Conservation (phyloP, 768 basidiomycete species). For the Panellus pusillus region DNA sequence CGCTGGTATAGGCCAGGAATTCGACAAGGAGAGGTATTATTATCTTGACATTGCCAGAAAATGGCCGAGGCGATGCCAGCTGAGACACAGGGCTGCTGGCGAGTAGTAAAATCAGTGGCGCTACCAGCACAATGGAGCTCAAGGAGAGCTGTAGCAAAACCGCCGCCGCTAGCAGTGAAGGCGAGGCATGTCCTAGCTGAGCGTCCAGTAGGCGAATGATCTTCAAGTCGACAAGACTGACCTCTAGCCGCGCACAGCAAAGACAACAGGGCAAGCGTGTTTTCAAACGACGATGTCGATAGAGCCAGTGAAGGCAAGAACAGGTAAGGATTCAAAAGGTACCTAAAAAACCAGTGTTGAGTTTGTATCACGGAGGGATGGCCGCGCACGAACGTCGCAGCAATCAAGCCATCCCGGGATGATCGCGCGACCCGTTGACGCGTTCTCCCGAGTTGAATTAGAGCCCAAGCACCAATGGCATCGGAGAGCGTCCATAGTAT, state of each 20-base stretch:
- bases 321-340: slow-evolving; percentile 88
- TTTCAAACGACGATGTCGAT: slow-evolving; percentile 84
- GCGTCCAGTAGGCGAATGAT: slow-evolving; percentile 22
- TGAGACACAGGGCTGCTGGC: slow-evolving; percentile 62
- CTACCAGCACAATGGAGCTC: slow-evolving; percentile 67
- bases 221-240: slow-evolving; percentile 27
- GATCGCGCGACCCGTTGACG: slow-evolving; percentile 52
- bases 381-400: slow-evolving; percentile 55
- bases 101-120: slow-evolving; percentile 66
- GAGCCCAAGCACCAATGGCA: slow-evolving; percentile 61
- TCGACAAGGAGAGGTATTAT: slow-evolving; percentile 43
- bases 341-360: slow-evolving; percentile 48
- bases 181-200: slow-evolving; percentile 53
- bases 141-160: slow-evolving; percentile 70
- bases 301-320: slow-evolving; percentile 76
- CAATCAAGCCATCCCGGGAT: slow-evolving; percentile 60
- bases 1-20: slow-evolving; percentile 49
- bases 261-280: slow-evolving; percentile 62
- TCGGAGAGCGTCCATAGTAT: slow-evolving; percentile 74
- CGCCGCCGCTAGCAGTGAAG: slow-evolving; percentile 66
- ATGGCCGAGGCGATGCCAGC: slow-evolving; percentile 60
- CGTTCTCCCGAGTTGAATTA: slow-evolving; percentile 67
- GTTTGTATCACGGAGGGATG: not conserved
- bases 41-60: slow-evolving; percentile 30
- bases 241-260: slow-evolving; percentile 73